Percentiles rank a stretch among this genome's conserved stretches.
phyloP scores from a whole-genome alignment of 345 rosid species.

The Euphorbia peplus region DNA sequence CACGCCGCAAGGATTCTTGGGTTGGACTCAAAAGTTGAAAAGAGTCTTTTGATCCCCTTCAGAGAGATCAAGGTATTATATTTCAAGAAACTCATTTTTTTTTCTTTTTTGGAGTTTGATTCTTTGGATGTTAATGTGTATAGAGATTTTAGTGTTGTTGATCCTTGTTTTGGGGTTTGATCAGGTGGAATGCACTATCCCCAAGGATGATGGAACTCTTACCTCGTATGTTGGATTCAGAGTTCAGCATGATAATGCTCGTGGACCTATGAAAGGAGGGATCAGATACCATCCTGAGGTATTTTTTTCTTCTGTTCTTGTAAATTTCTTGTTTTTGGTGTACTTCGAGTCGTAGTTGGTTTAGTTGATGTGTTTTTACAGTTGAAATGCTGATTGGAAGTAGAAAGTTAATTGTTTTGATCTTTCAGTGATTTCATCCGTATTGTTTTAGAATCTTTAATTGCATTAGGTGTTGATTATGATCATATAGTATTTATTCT shows the following conservation, averaged over 20 bases:
- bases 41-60: slow-evolving; percentile 85
- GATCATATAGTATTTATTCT: background rate
- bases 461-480: background rate
- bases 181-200: slow-evolving; percentile 98
- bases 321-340: background rate
- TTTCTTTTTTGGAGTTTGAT: background rate
- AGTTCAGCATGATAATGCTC: slow-evolving; percentile 96
- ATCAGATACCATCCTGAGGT: slow-evolving; percentile 99
- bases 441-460: background rate
- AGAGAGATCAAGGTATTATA: slow-evolving; percentile 94
- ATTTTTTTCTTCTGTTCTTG: background rate
- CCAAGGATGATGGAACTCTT: slow-evolving; percentile 90
- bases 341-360: background rate
- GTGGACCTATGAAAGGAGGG: slow-evolving; percentile 99
- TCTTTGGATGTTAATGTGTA: background rate
- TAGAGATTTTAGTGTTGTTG: background rate
- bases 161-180: slow-evolving; percentile 12
- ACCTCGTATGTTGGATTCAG: slow-evolving; percentile 88
- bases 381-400: background rate
- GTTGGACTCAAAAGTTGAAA: slow-evolving; percentile 83
- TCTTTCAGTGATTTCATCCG: background rate
- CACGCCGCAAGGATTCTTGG: slow-evolving; percentile 86
- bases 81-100: no score
- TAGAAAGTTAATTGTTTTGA: background rate
- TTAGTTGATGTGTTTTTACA: background rate